Evolutionary conservation across 768 basidiomycete species (phyloP).

Genomic region (Podaxis rugospora): DNA sequence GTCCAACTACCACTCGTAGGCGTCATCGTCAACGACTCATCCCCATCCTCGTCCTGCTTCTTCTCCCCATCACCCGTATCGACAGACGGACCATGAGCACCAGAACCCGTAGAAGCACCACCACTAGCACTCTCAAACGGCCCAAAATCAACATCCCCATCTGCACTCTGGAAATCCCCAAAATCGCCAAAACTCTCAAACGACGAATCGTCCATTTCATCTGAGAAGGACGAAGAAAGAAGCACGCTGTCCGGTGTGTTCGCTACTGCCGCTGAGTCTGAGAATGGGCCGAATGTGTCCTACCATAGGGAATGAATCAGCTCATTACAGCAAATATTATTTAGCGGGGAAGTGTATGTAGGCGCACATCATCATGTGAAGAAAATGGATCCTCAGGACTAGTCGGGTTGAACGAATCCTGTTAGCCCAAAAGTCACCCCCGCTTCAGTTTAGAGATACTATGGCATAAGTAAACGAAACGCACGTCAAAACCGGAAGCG

Average conservation of each 20-base stretch:
- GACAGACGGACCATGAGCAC: background rate
- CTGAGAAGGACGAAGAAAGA: conserved; percentile 47
- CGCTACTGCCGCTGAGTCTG: conserved; percentile 48
- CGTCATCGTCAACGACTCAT: conserved; percentile 3
- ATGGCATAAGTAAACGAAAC: conserved; percentile 19
- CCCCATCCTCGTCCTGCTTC: background rate
- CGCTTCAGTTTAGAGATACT: background rate
- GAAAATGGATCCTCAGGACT: conserved; percentile 45
- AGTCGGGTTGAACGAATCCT: conserved; percentile 52
- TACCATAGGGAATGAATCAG: conserved; percentile 19
- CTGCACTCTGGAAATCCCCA: conserved; percentile 67
- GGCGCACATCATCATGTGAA: conserved; percentile 47
- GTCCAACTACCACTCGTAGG: conserved; percentile 70
- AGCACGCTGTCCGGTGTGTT: conserved; percentile 48
- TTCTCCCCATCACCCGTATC: background rate
- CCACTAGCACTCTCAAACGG: conserved; percentile 3
- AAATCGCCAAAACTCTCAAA: conserved; percentile 81
- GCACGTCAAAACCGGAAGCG: conserved; percentile 49
- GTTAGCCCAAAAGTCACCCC: background rate
- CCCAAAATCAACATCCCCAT: conserved; percentile 11
- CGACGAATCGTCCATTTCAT: conserved; percentile 60
- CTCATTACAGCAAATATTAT: background rate
- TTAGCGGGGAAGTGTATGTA: conserved; percentile 1
- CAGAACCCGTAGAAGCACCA: background rate
- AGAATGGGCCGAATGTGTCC: conserved; percentile 80